Percentiles rank a stretch among this genome's conserved stretches.
Conservation (phyloP, 2,329 filamentous ascomycete genomes). For the Talaromyces sp. region DNA sequence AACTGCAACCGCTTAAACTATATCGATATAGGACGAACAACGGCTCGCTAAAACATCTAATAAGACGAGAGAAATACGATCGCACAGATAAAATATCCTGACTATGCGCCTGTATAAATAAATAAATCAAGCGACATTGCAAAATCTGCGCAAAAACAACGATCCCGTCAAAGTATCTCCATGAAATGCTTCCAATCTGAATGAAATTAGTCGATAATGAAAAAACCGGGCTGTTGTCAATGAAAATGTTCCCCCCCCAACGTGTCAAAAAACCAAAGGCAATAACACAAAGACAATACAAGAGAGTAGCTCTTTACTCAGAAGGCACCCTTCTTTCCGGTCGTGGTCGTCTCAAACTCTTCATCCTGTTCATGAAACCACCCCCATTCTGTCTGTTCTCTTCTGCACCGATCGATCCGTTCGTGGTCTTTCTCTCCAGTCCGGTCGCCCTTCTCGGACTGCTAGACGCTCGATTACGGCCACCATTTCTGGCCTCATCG, state of each 20-base stretch:
- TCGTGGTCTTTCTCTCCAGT: constrained; percentile 65
- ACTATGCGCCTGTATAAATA: background rate
- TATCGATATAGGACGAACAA: background rate
- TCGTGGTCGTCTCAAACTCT: constrained; percentile 66
- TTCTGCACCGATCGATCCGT: constrained; percentile 44
- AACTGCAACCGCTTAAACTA: constrained; percentile 10
- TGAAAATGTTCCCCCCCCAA: background rate
- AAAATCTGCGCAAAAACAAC: constrained; percentile 27
- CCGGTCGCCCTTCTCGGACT: constrained; percentile 56
- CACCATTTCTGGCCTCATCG: constrained; percentile 43
- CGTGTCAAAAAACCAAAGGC: background rate
- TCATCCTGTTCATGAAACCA: constrained; percentile 75
- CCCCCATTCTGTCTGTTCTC: constrained; percentile 49
- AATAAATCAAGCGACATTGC: background rate
- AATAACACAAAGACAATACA: background rate
- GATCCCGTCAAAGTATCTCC: constrained; percentile 33
- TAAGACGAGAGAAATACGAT: background rate
- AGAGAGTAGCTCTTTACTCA: constrained; percentile 1
- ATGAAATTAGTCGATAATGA: constrained; percentile 8
- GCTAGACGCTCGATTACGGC: constrained; percentile 52
- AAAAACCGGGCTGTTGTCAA: background rate
- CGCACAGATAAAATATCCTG: background rate
- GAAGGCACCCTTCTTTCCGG: constrained; percentile 32
- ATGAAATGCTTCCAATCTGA: constrained; percentile 24
- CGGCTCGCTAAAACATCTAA: constrained; percentile 12